Evolutionary conservation across 2,329 filamentous ascomycete species (phyloP), one percentile per base, ranked within the genome.

Genomic region (Colletotrichum tropicale): DNA sequence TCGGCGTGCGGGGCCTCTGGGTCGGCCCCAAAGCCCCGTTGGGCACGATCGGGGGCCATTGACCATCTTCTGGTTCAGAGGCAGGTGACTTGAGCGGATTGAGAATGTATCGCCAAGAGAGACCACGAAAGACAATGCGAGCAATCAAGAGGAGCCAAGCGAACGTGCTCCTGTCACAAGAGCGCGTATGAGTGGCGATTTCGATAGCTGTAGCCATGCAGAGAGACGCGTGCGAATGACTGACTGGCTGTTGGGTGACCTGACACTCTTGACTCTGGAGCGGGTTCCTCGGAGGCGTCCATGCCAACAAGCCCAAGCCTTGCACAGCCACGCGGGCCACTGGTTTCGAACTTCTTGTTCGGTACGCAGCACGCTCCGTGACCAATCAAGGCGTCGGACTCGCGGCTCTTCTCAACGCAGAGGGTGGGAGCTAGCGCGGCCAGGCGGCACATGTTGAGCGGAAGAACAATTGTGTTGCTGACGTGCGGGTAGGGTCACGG

Each of bases 281-380:
- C 18, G 13, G 56, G 24, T 15, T 55, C 67, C 43, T 30, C 21
- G 28, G 43, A 43, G 32, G 10, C 62, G 26, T 52, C 28, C 66
- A 43, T 52, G 21, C 60, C 43, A 52, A 52, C 43, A 52, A 52
- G 43, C 28, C 67, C 60, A 71, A 75, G 62, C 62, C 69, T 72
- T 62, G 72, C 72, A 75, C 68, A 75, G 72, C 69, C 72, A 75
- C 69, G 38, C 72, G 61, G 72, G 55, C 32, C 56, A 43, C 21
- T 56, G 26, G 52, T 60, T 70, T 74, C 48, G 32, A 74, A 32
- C 16, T 36, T 34, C 32, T 65, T 26, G 66, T 66, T 56, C 36
- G 28, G 68, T 18, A 52, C 52, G 28, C 60, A 36, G 34, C 21
- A 66, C 15, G 28, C 52, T 65, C 36, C 55, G 48, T 55, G 30